Conservation (phyloP, 2,329 filamentous ascomycete species). For the Fusarium incarnatum region DNA sequence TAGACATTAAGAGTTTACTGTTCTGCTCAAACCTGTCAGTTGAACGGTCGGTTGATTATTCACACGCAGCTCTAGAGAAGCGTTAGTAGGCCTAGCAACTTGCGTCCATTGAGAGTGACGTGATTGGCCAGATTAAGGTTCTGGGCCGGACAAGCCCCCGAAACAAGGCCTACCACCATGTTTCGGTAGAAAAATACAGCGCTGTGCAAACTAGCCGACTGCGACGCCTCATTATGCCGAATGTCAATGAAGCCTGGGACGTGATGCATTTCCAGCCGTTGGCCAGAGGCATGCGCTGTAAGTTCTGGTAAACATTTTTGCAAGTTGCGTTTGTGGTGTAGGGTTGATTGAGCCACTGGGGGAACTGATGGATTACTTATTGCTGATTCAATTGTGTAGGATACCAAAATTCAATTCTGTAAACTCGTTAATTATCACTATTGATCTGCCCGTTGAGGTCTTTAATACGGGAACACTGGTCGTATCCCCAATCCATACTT, state of each 20-base stretch:
- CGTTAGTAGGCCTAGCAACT: not conserved
- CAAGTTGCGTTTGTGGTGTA: not conserved
- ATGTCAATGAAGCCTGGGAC: not conserved
- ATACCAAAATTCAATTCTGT: not conserved
- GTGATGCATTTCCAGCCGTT: too few relatives aligned
- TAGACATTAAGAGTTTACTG: not conserved
- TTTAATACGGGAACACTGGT: accelerated
- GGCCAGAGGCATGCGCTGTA: too few relatives aligned
- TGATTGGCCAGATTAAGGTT: not conserved
- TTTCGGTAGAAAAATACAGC: not conserved
- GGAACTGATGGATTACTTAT: not conserved
- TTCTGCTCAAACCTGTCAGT: not conserved
- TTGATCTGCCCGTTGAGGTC: not conserved
- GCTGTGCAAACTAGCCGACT: not conserved
- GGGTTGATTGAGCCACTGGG: not conserved
- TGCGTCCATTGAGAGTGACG: not conserved
- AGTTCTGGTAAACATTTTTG: too few relatives aligned
- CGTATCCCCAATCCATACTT: not conserved
- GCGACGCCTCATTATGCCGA: not conserved
- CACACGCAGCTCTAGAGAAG: not conserved
- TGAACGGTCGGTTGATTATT: not conserved
- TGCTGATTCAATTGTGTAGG: not conserved
- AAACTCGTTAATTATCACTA: not conserved
- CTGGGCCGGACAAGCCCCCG: not conserved
- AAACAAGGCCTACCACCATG: not conserved